Evolutionary conservation across 805 yeast genomes (phyloP), one percentile per base, ranked within the genome.

Genomic region (Millerozyma miso): DNA sequence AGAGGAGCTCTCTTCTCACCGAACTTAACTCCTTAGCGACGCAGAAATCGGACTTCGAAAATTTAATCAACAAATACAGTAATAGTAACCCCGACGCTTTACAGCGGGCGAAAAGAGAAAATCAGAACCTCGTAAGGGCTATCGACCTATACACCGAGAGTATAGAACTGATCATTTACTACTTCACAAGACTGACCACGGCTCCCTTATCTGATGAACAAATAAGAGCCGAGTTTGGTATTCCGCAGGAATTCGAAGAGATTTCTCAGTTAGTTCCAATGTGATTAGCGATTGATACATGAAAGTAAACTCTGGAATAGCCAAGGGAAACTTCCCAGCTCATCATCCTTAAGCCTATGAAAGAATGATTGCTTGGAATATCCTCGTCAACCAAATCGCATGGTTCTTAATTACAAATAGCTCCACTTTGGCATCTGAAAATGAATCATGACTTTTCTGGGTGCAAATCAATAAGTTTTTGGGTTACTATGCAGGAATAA

Each of bases 181-280:
- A 67, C 45, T 60, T 77, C 20, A 48, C 61, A 3, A 55, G 52
- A 14, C 55, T 58, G 14, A 12, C 41, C 3, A 16, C 16, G 12
- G 58, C 47, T 37, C 61, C 58, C 4, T 50, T 73, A 7, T 52
- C 54, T 3, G 44, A 63, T 13, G 46, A 48, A 4, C 52, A 50
- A 15, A 54, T 77, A 16, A 52, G 63, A 19, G 44, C 56, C 14
- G 78, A 74, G 48, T 55, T 75, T 34, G 65, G 58, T 3, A 62
- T 76, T 4, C 80, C 81, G 0, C 66, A 62, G 4, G 77, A 71
- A 42, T 67, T 70, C 39, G 50, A 47, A 3, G 62, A 63, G n/a
- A 19, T 38, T 29, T 16, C 38, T 19, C 4, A 33, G 17, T 23
- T 23, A 7, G 29, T 23, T 10, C 10, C 10, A 23, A n/a, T n/a